Conservation (phyloP, 1,139 yeast species). For the Candida tunisiensis region DNA sequence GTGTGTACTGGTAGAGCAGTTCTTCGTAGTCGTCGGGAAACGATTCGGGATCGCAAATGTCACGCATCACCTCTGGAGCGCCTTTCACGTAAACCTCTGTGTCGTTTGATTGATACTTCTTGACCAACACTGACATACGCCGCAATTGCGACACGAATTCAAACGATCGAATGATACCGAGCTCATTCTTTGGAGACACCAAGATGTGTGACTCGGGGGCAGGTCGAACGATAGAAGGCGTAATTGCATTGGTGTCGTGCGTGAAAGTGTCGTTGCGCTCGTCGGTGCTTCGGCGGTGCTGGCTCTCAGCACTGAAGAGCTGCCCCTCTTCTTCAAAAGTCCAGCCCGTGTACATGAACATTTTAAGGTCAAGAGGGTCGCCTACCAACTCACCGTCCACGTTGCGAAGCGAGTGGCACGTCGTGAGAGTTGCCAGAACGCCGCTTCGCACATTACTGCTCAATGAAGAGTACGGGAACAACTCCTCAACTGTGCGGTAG, state of each 20-base stretch:
- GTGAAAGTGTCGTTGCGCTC: constrained; percentile 14
- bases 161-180: constrained; percentile 51
- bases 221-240: constrained; percentile 34
- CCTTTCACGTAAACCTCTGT: constrained; percentile 64
- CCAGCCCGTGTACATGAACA: constrained; percentile 86
- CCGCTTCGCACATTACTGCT: too few relatives aligned
- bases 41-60: constrained; percentile 52
- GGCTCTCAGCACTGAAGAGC: too few relatives aligned
- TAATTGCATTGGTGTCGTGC: constrained; percentile 13
- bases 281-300: too few relatives aligned
- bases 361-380: constrained; percentile 82
- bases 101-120: constrained; percentile 15
- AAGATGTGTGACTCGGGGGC: constrained; percentile 7
- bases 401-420: constrained; percentile 74
- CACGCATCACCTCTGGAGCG: constrained; percentile 91
- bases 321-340: constrained; percentile 46
- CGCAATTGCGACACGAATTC: constrained; percentile 77
- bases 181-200: constrained; percentile 19
- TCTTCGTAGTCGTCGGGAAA: constrained; percentile 66
- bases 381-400: constrained; percentile 76
- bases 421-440: constrained; percentile 33
- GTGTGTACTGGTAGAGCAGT: constrained; percentile 68
- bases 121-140: constrained; percentile 75
- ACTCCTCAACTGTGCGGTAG: neutral
- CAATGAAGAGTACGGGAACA: too few relatives aligned